phyloP scores from a whole-genome alignment of 169 alveolate genomes.

The Neospora caninum region DNA sequence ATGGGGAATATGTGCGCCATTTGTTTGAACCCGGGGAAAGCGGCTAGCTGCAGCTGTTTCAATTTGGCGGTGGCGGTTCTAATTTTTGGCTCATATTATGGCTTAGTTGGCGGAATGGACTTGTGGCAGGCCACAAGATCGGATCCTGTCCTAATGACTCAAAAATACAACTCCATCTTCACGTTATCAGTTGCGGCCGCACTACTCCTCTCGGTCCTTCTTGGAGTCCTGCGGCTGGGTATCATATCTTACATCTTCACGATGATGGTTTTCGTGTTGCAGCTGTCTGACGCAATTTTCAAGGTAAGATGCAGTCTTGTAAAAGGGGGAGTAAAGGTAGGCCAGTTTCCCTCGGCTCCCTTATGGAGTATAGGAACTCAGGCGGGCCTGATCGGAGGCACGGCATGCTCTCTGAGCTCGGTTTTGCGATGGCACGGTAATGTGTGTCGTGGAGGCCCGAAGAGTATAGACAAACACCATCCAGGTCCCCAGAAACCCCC shows the following conservation, averaged over 20 bases:
- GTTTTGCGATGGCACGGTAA: too few relatives aligned
- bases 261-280: constrained; percentile 26
- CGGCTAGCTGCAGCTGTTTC: constrained; percentile 38
- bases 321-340: not conserved
- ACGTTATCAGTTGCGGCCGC: not conserved
- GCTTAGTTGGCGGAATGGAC: constrained; percentile 35
- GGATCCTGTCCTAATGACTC: not conserved
- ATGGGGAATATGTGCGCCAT: constrained; percentile 29
- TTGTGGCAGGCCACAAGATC: constrained; percentile 5
- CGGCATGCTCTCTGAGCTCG: too few relatives aligned
- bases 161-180: not conserved
- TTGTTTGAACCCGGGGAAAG: constrained; percentile 21
- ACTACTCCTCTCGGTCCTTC: not conserved
- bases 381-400: too few relatives aligned
- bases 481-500: too few relatives aligned
- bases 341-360: not conserved
- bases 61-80: constrained; percentile 9
- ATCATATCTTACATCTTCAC: constrained; percentile 7
- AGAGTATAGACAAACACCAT: too few relatives aligned
- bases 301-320: not conserved
- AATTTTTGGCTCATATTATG: constrained; percentile 10
- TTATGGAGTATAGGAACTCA: too few relatives aligned
- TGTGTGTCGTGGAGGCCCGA: too few relatives aligned
- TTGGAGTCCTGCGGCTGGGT: constrained; percentile 37
- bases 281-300: not conserved